These are phyloP conservation scores for Cercospora sp. DNA, from an alignment of 2,329 filamentous ascomycete genomes.

Conservation along the genomic window DNA sequence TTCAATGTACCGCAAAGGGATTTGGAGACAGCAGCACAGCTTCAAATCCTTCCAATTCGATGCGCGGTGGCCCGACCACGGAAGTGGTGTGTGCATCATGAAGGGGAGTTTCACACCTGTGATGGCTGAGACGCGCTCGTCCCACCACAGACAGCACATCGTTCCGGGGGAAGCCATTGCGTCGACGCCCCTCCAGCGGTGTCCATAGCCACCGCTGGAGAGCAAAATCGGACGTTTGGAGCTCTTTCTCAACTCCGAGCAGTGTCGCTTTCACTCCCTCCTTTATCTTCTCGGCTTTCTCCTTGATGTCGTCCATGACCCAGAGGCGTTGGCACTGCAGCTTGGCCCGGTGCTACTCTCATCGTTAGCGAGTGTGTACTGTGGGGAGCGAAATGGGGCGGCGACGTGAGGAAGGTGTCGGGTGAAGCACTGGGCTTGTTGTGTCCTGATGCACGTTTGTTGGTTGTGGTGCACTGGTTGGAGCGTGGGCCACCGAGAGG, in stretches of 20 bases:
- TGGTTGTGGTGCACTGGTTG: background rate
- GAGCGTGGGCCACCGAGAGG: background rate
- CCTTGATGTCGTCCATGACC: constrained; percentile 1
- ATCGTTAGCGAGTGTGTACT: background rate
- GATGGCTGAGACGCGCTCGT: background rate
- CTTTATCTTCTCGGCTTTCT: constrained; percentile 8
- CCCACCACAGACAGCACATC: background rate
- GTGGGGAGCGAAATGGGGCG: background rate
- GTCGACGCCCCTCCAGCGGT: background rate
- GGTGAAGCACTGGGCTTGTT: background rate
- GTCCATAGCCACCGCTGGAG: background rate
- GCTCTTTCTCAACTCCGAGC: constrained; percentile 2
- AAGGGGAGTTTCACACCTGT: background rate
- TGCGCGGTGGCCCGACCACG: background rate
- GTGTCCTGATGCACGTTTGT: background rate
- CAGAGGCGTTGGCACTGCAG: background rate
- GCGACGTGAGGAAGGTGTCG: background rate
- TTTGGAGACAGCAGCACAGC: background rate
- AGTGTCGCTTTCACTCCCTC: constrained; percentile 9
- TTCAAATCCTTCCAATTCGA: background rate
- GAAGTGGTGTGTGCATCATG: too few relatives aligned
- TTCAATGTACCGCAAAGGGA: background rate
- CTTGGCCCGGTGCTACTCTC: background rate
- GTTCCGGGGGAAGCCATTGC: background rate
- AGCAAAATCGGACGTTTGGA: background rate